A percentile compares a stretch with the other conserved stretches of the same genome.
Conservation (phyloP, 169 alveolate species). For the Plasmodium ovale region DNA sequence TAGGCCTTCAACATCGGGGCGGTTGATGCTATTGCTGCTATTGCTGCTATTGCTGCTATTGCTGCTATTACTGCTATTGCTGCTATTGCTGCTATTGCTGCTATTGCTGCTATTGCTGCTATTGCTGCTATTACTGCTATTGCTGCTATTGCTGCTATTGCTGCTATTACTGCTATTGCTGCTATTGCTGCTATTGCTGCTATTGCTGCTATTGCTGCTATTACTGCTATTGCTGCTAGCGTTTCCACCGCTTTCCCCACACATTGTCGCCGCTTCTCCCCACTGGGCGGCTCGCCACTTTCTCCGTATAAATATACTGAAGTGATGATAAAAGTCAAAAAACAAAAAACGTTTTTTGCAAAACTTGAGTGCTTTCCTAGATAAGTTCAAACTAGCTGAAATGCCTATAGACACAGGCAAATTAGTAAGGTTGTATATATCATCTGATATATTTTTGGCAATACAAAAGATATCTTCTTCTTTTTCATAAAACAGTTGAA, state of each 20-base stretch:
- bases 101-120: too few species aligned
- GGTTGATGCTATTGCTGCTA: neutral
- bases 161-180: too few species aligned
- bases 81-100: neutral
- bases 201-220: too few species aligned
- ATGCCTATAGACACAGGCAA: conserved; percentile 63
- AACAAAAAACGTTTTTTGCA: conserved; percentile 71
- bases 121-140: too few species aligned
- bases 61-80: neutral
- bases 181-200: too few species aligned
- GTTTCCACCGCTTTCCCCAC: neutral
- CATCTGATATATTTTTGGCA: conserved; percentile 45
- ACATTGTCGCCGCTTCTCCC: neutral
- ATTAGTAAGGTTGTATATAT: conserved; percentile 50
- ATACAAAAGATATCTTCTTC: conserved; percentile 32
- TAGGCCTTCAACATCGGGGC: neutral
- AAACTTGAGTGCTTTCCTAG: conserved; percentile 54
- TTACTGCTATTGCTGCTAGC: too few species aligned
- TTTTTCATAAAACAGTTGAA: conserved; percentile 63
- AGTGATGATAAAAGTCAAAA: conserved; percentile 72
- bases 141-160: too few species aligned
- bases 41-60: neutral
- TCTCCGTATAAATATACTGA: conserved; percentile 38
- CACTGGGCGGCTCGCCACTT: neutral
- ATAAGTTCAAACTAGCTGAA: conserved; percentile 11